Evolutionary conservation across 768 basidiomycete genomes (phyloP).

Genomic region (Collybiopsis confluens): DNA sequence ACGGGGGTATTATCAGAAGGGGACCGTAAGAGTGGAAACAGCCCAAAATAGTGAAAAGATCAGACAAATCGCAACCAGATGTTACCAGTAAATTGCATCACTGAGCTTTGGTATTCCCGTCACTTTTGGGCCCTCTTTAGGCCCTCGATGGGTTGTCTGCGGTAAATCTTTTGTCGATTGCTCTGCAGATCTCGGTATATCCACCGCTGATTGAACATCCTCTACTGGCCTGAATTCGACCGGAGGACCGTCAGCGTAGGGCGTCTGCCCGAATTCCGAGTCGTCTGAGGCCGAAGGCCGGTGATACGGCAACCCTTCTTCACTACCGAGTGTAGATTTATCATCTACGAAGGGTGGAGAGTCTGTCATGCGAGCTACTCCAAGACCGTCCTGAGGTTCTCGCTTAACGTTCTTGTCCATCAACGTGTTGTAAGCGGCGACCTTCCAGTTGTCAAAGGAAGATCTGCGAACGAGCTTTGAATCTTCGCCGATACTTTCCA

Average conservation of each 20-base stretch:
- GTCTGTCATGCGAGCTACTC: not conserved
- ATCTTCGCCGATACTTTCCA: not conserved
- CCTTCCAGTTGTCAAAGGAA: not conserved
- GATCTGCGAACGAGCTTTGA: not conserved
- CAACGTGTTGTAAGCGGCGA: not conserved
- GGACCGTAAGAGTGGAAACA: too few species aligned
- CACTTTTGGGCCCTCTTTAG: conserved; percentile 4
- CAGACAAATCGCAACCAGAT: not conserved
- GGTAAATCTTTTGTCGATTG: not conserved
- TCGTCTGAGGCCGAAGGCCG: not conserved
- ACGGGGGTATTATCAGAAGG: too few species aligned
- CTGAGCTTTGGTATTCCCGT: not conserved
- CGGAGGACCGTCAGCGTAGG: too few species aligned
- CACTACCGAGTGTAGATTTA: too few species aligned
- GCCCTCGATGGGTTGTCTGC: not conserved
- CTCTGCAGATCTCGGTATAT: too few species aligned
- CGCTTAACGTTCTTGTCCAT: not conserved
- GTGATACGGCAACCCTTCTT: not conserved
- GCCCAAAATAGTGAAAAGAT: not conserved
- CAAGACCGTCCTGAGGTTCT: not conserved
- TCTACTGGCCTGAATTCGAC: not conserved
- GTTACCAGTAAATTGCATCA: not conserved
- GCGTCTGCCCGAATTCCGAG: not conserved
- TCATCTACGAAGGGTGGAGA: too few species aligned
- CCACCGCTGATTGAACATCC: not conserved